A percentile compares a stretch with the other conserved stretches of the same genome.
Conservation (phyloP, 2,329 filamentous ascomycete genomes). For the Fusarium solani-melongenae region DNA sequence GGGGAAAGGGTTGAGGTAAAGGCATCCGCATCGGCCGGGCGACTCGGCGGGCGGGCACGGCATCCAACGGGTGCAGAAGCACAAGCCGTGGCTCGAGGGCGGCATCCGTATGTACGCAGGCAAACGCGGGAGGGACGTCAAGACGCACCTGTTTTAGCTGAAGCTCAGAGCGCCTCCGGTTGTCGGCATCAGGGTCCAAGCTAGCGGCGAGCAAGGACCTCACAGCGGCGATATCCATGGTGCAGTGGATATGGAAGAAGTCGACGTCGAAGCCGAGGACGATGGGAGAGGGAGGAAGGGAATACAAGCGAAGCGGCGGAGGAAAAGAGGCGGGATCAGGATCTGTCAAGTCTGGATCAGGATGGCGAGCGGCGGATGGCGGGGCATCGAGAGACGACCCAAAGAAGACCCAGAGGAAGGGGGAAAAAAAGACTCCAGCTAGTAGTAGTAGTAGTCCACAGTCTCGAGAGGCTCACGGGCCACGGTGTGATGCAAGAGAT, state of each 20-base stretch:
- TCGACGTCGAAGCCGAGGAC: conserved; percentile 41
- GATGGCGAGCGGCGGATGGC: conserved; percentile 44
- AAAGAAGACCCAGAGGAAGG: conserved; percentile 35
- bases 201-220: conserved; percentile 82
- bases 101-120: conserved; percentile 4
- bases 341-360: conserved; percentile 46
- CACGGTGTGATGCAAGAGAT: conserved; percentile 18
- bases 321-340: conserved; percentile 42
- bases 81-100: conserved; percentile 15
- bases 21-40: background rate
- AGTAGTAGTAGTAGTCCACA: conserved; percentile 35
- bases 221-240: conserved; percentile 80
- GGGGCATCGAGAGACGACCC: conserved; percentile 43
- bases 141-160: conserved; percentile 81
- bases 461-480: conserved; percentile 28
- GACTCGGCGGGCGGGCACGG: background rate
- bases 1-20: background rate
- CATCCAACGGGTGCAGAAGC: background rate
- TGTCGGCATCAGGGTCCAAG: conserved; percentile 78
- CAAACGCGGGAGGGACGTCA: conserved; percentile 9
- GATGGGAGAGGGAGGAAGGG: conserved; percentile 36
- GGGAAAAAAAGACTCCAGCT: conserved; percentile 5
- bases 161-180: conserved; percentile 80
- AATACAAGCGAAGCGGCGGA: conserved; percentile 15
- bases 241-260: conserved; percentile 36